Evolutionary conservation across 495 filamentous ascomycete genomes (phyloP), one percentile per base, ranked within the genome.

Genomic region (Penicillium macrosclerotiorum): DNA sequence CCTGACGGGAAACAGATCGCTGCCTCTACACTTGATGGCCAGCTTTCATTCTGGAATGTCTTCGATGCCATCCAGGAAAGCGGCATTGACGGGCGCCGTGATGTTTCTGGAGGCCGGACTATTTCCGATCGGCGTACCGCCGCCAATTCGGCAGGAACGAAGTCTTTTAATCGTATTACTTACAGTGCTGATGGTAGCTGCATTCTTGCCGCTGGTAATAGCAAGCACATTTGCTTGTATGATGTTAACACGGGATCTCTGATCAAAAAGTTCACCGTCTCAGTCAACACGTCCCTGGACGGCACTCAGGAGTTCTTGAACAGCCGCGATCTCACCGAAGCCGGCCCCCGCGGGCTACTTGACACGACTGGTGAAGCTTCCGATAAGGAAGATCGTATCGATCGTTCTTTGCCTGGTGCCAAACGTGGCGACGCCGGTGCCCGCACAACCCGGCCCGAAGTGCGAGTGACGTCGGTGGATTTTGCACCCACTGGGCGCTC

Each of bases 171-270:
- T 58, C 86, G 84, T 40, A 83, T 98, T 50, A 80, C 81, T 30
- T 98, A 96, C 69, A 93, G 87, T 54, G 83, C 89, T 2, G 93
- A 98, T 56, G 94, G 93, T 30, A 84, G 80, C 42, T 96, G 91
- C 62, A 75, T 97, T 17, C 73, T 98, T 30, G 92, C 90, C 0
- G 90, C 78, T 37, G 93, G 93, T 5, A 96, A 90, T 67, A 95
- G 89, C 80, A 98, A 96, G 69, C 96, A 89, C 59, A 95, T 98
- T 22, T 97, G 94, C 59, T 72, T 98, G 42, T 98, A 98, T 64
- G 90, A 93, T 37, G 88, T 93, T 17, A 77, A 78, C 32, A 92
- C 90, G 3, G 89, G 90, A 56, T 87, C 88, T 3, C 72, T 98
- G n/a, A 69, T 96, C 42, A 95, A 92, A 55, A 95, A 95, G 52